phyloP scores from a whole-genome alignment of 306 rosid species.

The Pyrus communis region DNA sequence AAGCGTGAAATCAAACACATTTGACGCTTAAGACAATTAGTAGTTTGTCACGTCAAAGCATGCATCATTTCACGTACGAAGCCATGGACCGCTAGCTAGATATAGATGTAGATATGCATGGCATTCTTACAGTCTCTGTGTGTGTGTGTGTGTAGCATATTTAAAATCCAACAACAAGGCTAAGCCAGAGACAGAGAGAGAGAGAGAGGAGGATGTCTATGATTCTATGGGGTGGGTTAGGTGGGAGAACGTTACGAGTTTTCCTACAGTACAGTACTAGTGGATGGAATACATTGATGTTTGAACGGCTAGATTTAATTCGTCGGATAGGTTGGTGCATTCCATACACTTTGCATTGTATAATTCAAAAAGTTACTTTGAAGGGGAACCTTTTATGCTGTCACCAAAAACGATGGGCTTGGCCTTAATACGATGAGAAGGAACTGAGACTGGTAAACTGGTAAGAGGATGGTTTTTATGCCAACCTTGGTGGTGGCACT shows the following conservation, averaged over 20 bases:
- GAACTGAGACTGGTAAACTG: not conserved
- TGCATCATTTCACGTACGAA: too few species aligned
- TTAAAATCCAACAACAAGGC: too few species aligned
- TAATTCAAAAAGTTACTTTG: not conserved
- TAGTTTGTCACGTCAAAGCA: too few species aligned
- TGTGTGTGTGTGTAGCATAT: too few species aligned
- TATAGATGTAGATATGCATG: too few species aligned
- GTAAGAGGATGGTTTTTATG: not conserved
- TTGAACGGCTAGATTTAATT: too few species aligned
- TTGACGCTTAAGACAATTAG: too few species aligned
- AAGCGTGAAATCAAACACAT: too few species aligned
- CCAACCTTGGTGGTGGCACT: not conserved
- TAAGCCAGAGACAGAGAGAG: not conserved
- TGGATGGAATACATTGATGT: too few species aligned
- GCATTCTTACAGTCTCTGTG: too few species aligned
- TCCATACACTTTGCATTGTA: not conserved
- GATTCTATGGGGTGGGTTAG: not conserved
- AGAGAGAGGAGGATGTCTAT: not conserved
- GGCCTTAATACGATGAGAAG: not conserved
- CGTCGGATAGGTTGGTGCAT: not conserved
- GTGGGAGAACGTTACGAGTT: not conserved
- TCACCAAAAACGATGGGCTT: not conserved
- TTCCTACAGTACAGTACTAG: not conserved
- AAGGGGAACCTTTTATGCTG: not conserved
- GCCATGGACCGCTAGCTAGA: too few species aligned